These are phyloP conservation scores for Entomortierella beljakovae DNA, from an alignment of 192 early-diverging fungal genomes.

Conservation along the genomic window DNA sequence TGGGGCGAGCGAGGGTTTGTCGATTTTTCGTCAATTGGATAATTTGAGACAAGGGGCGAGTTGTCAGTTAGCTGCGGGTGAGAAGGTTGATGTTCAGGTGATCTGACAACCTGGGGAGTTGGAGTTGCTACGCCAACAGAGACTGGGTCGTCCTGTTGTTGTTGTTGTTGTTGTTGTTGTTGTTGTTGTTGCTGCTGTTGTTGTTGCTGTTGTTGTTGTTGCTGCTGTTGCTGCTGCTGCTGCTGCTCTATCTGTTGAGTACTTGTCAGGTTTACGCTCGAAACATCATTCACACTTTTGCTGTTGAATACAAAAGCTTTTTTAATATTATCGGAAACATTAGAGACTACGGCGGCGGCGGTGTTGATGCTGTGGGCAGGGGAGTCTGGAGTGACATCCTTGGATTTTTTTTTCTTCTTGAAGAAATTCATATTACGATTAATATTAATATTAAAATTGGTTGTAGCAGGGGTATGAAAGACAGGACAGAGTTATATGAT, in stretches of 20 bases:
- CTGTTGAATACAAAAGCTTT: too few relatives aligned
- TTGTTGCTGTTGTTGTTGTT: not conserved
- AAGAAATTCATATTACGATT: too few relatives aligned
- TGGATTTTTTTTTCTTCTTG: slow-evolving; percentile 6
- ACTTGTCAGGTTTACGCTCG: too few relatives aligned
- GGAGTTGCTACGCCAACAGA: not conserved
- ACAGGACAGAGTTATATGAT: too few relatives aligned
- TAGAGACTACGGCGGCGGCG: not conserved
- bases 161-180: not conserved
- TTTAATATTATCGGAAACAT: not conserved
- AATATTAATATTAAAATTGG: too few relatives aligned
- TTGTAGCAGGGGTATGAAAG: too few relatives aligned
- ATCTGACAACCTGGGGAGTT: not conserved
- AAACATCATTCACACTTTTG: too few relatives aligned
- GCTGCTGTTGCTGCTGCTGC: slow-evolving; percentile 4
- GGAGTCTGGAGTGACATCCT: not conserved
- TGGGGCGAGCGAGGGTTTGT: slow-evolving; percentile 13
- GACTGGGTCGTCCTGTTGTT: not conserved
- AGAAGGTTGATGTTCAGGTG: not conserved
- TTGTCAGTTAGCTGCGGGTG: not conserved
- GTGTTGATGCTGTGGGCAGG: not conserved
- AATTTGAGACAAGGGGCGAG: not conserved
- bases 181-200: slow-evolving; percentile 13
- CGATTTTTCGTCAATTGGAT: not conserved
- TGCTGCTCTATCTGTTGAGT: not conserved